Conservation (phyloP, 805 yeast species). For the Spencermartinsiella europaea region DNA sequence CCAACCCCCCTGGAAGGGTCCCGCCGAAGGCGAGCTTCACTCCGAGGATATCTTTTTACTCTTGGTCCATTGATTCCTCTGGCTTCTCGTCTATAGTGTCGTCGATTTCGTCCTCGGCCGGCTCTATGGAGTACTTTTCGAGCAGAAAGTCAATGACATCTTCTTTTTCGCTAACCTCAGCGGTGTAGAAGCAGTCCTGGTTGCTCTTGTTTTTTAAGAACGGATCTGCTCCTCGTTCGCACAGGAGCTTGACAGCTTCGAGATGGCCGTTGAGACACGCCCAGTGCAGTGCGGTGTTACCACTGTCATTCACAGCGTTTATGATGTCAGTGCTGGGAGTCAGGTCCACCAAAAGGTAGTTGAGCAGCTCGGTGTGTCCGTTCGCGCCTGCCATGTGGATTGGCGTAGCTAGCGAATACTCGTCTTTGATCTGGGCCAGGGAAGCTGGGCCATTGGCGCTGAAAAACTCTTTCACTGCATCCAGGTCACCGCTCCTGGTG, state of each 20-base stretch:
- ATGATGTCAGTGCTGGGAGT: conserved; percentile 41
- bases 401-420: conserved; percentile 62
- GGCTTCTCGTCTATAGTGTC: conserved; percentile 25
- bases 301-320: conserved; percentile 59
- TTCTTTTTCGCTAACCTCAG: conserved; percentile 70
- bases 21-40: no score
- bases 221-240: conserved; percentile 80
- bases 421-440: conserved; percentile 58
- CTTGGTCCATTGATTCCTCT: background rate
- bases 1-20: no score
- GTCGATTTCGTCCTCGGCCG: conserved; percentile 45
- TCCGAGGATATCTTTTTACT: no score
- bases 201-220: conserved; percentile 66
- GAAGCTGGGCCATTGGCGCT: conserved; percentile 33
- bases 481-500: conserved; percentile 85
- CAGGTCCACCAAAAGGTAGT: conserved; percentile 34
- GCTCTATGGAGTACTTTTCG: conserved; percentile 64
- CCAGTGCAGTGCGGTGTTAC: conserved; percentile 97
- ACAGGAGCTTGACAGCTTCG: conserved; percentile 59
- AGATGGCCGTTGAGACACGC: conserved; percentile 86
- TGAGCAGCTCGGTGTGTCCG: conserved; percentile 70
- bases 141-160: conserved; percentile 76
- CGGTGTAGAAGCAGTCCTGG: conserved; percentile 85
- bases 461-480: conserved; percentile 64
- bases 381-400: conserved; percentile 96